These are phyloP conservation scores for Alternaria sp. DNA, from an alignment of 2,329 filamentous ascomycete species.

Conservation along the genomic window DNA sequence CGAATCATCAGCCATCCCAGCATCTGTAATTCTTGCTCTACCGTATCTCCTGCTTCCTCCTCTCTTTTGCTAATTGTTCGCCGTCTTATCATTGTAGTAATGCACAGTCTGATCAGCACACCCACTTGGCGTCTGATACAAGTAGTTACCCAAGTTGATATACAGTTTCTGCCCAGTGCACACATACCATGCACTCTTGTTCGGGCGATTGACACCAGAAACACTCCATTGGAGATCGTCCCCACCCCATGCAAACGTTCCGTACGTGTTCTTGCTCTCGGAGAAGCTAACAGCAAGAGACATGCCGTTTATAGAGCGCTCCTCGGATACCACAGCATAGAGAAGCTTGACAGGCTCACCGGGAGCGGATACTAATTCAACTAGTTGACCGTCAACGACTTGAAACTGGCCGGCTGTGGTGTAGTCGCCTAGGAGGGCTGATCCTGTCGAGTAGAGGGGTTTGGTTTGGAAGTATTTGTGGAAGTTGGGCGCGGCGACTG, in stretches of 20 bases:
- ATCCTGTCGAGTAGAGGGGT: constrained; percentile 53
- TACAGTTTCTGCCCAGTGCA: constrained; percentile 63
- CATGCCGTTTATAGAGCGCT: constrained; percentile 44
- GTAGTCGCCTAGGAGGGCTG: constrained; percentile 62
- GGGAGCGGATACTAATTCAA: constrained; percentile 61
- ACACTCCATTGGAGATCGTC: constrained; percentile 66
- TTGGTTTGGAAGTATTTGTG: constrained; percentile 53
- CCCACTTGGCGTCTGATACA: constrained; percentile 65
- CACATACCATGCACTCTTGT: constrained; percentile 67
- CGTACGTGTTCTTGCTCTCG: constrained; percentile 62
- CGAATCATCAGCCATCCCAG: background rate
- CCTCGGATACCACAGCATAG: constrained; percentile 43
- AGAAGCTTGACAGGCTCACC: constrained; percentile 56
- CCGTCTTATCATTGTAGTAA: constrained; percentile 50
- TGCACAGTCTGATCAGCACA: constrained; percentile 66
- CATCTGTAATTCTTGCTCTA: background rate
- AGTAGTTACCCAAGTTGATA: constrained; percentile 68
- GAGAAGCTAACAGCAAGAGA: constrained; percentile 63
- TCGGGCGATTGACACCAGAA: constrained; percentile 61
- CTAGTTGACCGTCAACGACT: constrained; percentile 64
- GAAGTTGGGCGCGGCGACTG: constrained; percentile 66
- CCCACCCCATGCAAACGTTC: constrained; percentile 66
- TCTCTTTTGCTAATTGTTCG: constrained; percentile 29
- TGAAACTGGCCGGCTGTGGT: constrained; percentile 67
- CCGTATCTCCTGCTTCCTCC: background rate